Conservation (phyloP, 768 basidiomycete genomes). For the Lentinula aciculospora region DNA sequence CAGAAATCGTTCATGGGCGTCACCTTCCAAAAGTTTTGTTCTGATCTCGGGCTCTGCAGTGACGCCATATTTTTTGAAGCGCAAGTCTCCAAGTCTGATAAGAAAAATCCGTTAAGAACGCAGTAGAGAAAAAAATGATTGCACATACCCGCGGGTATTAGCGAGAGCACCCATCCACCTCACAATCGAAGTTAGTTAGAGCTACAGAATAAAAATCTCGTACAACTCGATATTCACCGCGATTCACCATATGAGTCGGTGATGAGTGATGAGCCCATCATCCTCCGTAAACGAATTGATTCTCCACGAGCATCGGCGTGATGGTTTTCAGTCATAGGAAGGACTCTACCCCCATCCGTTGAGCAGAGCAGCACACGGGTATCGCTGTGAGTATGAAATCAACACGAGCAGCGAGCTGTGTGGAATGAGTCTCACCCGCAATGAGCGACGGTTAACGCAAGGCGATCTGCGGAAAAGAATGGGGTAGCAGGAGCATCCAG, state of each 20-base stretch:
- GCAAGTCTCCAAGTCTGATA: conserved; percentile 77
- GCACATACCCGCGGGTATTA: conserved; percentile 79
- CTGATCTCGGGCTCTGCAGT: conserved; percentile 91
- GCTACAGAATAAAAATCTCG: too few species aligned
- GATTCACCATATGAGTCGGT: conserved; percentile 95
- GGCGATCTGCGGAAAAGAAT: conserved; percentile 72
- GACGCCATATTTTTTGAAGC: conserved; percentile 85
- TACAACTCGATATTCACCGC: conserved; percentile 48
- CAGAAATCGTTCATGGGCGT: conserved; percentile 8
- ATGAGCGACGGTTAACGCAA: conserved; percentile 87
- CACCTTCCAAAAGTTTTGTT: conserved; percentile 71
- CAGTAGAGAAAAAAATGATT: not conserved
- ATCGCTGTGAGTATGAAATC: conserved; percentile 46
- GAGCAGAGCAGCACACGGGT: conserved; percentile 83
- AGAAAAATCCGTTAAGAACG: not conserved
- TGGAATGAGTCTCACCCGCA: conserved; percentile 59
- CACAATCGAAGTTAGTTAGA: not conserved
- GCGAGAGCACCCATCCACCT: conserved; percentile 95
- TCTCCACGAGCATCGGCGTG: conserved; percentile 92
- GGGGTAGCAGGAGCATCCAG: conserved; percentile 75
- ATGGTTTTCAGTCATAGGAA: conserved; percentile 89
- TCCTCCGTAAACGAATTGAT: conserved; percentile 74
- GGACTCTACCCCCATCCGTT: conserved; percentile 64
- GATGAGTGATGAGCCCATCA: conserved; percentile 86
- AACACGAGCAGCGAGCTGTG: too few species aligned